Conservation (phyloP, 768 basidiomycete species). For the Calvatia gigantea region DNA sequence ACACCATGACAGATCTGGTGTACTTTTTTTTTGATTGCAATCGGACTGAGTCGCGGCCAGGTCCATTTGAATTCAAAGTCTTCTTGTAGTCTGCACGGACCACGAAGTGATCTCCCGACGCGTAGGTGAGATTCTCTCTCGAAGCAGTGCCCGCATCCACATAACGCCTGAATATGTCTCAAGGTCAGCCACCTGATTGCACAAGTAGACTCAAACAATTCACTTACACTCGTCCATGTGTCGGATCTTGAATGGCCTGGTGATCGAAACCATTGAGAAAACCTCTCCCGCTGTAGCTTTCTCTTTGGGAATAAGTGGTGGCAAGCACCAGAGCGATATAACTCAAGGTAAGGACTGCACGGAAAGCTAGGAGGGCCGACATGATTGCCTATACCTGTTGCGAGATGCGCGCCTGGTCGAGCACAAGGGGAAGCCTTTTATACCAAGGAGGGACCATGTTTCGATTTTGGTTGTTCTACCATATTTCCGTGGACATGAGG, state of each 20-base stretch:
- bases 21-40: slow-evolving; percentile 51
- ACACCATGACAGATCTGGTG: slow-evolving; percentile 52
- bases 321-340: slow-evolving; percentile 25
- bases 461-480: background rate
- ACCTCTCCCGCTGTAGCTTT: slow-evolving; percentile 39
- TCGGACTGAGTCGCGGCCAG: slow-evolving; percentile 58
- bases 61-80: slow-evolving; percentile 39
- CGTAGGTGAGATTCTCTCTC: slow-evolving; percentile 53
- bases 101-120: slow-evolving; percentile 49
- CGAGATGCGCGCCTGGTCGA: background rate
- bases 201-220: background rate
- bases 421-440: background rate
- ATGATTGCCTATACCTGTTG: too few relatives aligned
- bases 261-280: slow-evolving; percentile 51
- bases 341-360: slow-evolving; percentile 16
- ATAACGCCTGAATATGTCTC: slow-evolving; percentile 31
- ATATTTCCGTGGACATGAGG: background rate
- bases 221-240: slow-evolving; percentile 60
- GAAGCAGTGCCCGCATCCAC: slow-evolving; percentile 46
- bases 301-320: slow-evolving; percentile 42
- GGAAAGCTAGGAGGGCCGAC: background rate
- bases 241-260: slow-evolving; percentile 54
- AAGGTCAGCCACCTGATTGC: too few relatives aligned
- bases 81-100: slow-evolving; percentile 54
- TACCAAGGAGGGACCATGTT: background rate